Conservation (phyloP, 257 asterid species). For the Solanum arcanum region DNA sequence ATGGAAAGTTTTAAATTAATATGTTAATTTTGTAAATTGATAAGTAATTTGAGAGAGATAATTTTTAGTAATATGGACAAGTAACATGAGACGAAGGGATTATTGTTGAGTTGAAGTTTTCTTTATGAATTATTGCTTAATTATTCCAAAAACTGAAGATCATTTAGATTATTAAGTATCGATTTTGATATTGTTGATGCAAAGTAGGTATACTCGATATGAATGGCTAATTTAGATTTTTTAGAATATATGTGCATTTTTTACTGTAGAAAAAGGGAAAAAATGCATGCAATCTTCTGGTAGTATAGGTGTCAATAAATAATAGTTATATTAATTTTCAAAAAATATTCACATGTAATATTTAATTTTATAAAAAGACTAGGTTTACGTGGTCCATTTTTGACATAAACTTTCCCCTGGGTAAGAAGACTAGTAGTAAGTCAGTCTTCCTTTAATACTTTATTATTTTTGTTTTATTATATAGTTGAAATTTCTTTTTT, state of each 20-base stretch:
- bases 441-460: not conserved
- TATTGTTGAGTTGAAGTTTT: not conserved
- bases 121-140: not conserved
- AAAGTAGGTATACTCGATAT: not conserved
- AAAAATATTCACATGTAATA: too few relatives aligned
- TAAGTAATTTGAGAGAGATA: not conserved
- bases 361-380: too few relatives aligned
- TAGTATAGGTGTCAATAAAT: too few relatives aligned
- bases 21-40: too few relatives aligned
- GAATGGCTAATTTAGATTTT: not conserved
- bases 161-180: not conserved
- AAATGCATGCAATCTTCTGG: not conserved
- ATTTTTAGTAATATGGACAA: too few relatives aligned
- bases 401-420: too few relatives aligned
- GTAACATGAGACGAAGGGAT: not conserved
- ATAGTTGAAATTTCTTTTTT: too few relatives aligned
- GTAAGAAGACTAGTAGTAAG: too few relatives aligned
- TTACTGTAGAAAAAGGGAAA: too few relatives aligned
- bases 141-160: not conserved
- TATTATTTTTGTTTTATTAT: not conserved
- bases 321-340: too few relatives aligned
- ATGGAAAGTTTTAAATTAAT: too few relatives aligned
- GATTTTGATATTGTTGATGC: not conserved
- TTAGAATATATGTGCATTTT: not conserved
- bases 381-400: too few relatives aligned